Base-by-base conservation (phyloP, 2,329 filamentous ascomycete genomes). In the Beauveria brongniartii region DNA sequence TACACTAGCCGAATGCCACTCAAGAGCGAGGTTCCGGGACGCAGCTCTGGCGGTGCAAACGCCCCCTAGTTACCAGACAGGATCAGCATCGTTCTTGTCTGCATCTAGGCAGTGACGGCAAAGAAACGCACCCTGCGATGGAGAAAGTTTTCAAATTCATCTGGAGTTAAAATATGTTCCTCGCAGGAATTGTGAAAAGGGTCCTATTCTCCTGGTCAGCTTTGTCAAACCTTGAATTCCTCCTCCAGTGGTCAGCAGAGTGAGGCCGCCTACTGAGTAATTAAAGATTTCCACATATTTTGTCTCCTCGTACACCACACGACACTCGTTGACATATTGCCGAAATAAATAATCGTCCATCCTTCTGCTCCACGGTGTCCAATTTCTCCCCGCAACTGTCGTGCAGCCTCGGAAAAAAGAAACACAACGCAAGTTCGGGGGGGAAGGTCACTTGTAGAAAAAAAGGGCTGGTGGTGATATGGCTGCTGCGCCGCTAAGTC, bases 311-410 rank as follows among this genome's bases (percentile, higher is more conserved):
- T 70, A 63, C 53, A 84, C 79, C 37, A 75, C 73, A 24, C 71
- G 75, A 68, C 80, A 84, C 51, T 76, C 69, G 10, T 73, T 67
- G 62, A 85, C 74, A 67, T 79, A 77, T 37, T 70, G 65, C 63
- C 74, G 72, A 65, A 85, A 85, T 71, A 84, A 77, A 68, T 83
- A 85, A 66, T 85, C 80, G 69, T 85, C 82, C 82, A 85, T 57
- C 14, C n/a, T 41, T 10, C 18, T 43, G 9, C 18, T 18, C 22
- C 20, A 9, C 18, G n/a, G 4, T 34, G 14, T 12, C 26, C 9
- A 2, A 16, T 12, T 3, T 54, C 14, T 54, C 37, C 51, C 51
- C 16, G 22, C 22, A 26, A 18, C 24, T 20, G 24, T 7, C 18
- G 22, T 34, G 24, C 30, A 5, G 44, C 22, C 10, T n/a, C 16